A percentile compares a stretch with the other conserved stretches of the same genome.
phyloP scores from a whole-genome alignment of 768 basidiomycete species.

The Suillus spraguei region DNA sequence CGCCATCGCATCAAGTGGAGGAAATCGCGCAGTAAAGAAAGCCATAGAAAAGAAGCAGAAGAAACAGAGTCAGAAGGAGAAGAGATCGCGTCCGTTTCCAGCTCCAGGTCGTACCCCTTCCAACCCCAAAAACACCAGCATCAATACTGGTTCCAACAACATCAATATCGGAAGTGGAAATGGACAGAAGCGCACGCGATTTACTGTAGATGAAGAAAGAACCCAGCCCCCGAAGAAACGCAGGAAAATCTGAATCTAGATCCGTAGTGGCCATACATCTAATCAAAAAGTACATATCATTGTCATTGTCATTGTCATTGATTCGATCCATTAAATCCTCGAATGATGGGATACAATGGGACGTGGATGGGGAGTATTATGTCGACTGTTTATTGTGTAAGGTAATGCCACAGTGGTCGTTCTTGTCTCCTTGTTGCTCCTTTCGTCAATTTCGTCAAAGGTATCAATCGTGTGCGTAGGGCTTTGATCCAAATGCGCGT shows the following conservation, averaged over 20 bases:
- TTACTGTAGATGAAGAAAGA: conserved; percentile 13
- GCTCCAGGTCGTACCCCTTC: neutral
- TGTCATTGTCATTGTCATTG: neutral
- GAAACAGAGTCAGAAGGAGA: conserved; percentile 88
- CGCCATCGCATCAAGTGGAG: conserved; percentile 74
- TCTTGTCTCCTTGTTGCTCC: neutral
- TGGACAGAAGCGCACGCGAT: conserved; percentile 19
- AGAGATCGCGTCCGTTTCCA: conserved; percentile 75
- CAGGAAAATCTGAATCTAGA: conserved; percentile 18
- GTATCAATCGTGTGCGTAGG: conserved; percentile 3
- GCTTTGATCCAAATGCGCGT: conserved; percentile 4
- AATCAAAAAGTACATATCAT: conserved; percentile 2
- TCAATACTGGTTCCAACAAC: neutral
- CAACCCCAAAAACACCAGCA: neutral
- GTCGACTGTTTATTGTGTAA: conserved; percentile 3
- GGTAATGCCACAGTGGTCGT: neutral
- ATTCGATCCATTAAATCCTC: neutral
- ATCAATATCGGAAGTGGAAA: conserved; percentile 7
- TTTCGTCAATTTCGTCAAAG: conserved; percentile 6
- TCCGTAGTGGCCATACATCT: neutral
- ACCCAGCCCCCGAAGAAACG: conserved; percentile 22
- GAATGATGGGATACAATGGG: conserved; percentile 4
- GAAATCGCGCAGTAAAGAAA: conserved; percentile 81
- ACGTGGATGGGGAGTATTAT: conserved; percentile 4
- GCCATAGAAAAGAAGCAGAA: conserved; percentile 88